A percentile compares a stretch with the other conserved stretches of the same genome.
These are phyloP conservation scores for Ceratobasidium sp. DNA, from an alignment of 1,284 basidiomycete species.

Conservation along the genomic window DNA sequence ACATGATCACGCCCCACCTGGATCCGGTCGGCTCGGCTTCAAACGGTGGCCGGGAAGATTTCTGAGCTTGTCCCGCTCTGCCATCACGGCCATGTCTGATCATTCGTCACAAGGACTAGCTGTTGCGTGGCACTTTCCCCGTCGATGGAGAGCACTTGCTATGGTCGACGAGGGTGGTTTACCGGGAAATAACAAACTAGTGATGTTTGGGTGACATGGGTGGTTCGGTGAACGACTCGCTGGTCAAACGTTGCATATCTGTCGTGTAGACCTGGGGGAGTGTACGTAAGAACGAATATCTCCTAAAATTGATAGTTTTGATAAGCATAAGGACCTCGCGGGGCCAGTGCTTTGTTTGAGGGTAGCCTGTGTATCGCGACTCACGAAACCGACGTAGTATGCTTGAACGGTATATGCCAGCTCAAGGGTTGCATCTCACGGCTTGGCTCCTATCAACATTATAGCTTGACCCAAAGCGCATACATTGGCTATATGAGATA, in stretches of 20 bases:
- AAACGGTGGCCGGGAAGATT: constrained; percentile 10
- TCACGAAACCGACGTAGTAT: too few species aligned
- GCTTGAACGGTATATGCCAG: too few species aligned
- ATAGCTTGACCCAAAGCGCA: too few species aligned
- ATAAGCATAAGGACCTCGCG: too few species aligned
- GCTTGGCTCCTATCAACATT: too few species aligned
- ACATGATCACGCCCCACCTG: constrained; percentile 16
- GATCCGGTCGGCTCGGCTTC: constrained; percentile 34
- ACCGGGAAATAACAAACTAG: constrained; percentile 27
- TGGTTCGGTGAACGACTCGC: constrained; percentile 8
- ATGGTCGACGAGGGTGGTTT: constrained; percentile 43
- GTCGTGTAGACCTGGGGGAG: too few species aligned
- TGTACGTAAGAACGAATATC: too few species aligned
- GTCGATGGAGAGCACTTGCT: constrained; percentile 15
- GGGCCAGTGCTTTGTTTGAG: too few species aligned
- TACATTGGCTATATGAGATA: too few species aligned
- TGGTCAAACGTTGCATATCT: constrained; percentile 18
- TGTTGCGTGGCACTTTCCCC: constrained; percentile 32
- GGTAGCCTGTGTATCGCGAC: too few species aligned
- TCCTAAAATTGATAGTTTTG: too few species aligned
- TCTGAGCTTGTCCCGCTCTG: constrained; percentile 39
- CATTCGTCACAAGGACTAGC: constrained; percentile 29
- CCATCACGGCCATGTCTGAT: constrained; percentile 32
- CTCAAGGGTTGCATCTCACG: too few species aligned
- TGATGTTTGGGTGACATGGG: constrained; percentile 32